A percentile compares a stretch with the other conserved stretches of the same genome.
Evolutionary conservation across 75 land plant species (phyloP).

Genomic region (Pinus taeda): DNA sequence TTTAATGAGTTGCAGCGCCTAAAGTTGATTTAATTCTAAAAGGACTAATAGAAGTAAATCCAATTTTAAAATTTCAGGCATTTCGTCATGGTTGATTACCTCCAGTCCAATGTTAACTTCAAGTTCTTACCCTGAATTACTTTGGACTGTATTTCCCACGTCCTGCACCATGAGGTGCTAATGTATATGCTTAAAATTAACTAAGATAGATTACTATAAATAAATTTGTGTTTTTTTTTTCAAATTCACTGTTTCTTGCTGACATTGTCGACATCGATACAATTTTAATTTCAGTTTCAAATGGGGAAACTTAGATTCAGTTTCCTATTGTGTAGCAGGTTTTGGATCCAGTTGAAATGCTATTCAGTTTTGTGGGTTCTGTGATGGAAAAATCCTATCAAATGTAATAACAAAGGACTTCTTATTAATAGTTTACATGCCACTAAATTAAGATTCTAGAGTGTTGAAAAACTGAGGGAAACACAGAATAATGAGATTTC

Average conservation of each 20-base stretch:
- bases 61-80: not conserved
- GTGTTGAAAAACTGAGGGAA: not conserved
- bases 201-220: not conserved
- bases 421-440: not conserved
- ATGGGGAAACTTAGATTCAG: not conserved
- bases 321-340: not conserved
- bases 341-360: not conserved
- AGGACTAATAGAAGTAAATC: not conserved
- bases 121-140: not conserved
- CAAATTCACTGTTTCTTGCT: too few species aligned
- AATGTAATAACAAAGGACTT: too few species aligned
- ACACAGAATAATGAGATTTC: not conserved
- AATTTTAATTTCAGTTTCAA: too few species aligned
- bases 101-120: not conserved
- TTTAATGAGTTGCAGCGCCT: not conserved
- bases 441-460: not conserved
- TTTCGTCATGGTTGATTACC: not conserved
- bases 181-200: not conserved
- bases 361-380: not conserved
- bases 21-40: not conserved
- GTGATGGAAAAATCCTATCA: not conserved
- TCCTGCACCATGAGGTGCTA: not conserved
- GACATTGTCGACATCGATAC: too few species aligned
- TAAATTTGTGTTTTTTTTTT: not conserved
- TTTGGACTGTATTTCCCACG: not conserved